These are phyloP conservation scores for Fusarium solani-melongenae DNA, from an alignment of 2,329 filamentous ascomycete genomes.

Conservation along the genomic window DNA sequence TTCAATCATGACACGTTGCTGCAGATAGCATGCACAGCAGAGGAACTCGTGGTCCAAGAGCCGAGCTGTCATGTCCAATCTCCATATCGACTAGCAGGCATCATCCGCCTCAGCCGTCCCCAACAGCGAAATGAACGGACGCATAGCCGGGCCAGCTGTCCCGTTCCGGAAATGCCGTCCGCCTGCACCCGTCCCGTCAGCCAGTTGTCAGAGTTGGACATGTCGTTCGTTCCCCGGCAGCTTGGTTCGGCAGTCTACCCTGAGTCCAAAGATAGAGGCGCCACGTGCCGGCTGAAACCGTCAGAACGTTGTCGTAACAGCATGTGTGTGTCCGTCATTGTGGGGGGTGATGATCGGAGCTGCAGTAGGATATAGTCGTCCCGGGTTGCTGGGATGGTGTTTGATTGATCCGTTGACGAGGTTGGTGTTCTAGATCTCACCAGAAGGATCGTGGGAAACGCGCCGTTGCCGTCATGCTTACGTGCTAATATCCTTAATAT, in stretches of 20 bases:
- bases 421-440: not conserved
- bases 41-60: not conserved
- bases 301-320: not conserved
- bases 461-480: not conserved
- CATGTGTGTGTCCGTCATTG: not conserved
- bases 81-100: not conserved
- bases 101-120: not conserved
- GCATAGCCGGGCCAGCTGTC: not conserved
- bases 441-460: not conserved
- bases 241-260: not conserved
- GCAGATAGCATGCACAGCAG: not conserved
- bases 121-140: not conserved
- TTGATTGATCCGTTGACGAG: not conserved
- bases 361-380: not conserved
- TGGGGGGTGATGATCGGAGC: not conserved
- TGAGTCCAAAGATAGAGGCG: constrained; percentile 1
- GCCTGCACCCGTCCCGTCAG: not conserved
- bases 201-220: not conserved
- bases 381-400: not conserved
- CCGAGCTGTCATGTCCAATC: not conserved
- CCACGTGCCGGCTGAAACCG: constrained; percentile 20
- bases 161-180: not conserved
- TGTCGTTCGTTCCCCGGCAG: not conserved
- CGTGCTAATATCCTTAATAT: not conserved
- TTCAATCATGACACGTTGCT: not conserved